phyloP scores from a whole-genome alignment of 1,284 basidiomycete species.

The Cryptococcus sp. region DNA sequence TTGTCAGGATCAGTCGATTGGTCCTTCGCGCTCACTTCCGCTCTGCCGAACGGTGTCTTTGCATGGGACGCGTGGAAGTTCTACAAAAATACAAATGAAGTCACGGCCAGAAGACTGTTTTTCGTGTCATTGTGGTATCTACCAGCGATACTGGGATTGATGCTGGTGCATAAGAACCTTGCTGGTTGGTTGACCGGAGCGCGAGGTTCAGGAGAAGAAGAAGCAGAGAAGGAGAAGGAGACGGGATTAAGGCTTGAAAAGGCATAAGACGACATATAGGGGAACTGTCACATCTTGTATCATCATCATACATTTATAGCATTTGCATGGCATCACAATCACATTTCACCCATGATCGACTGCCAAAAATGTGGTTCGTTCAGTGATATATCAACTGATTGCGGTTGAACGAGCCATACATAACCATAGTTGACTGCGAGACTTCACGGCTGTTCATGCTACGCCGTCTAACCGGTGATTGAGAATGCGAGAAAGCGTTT shows the following conservation, averaged over 20 bases:
- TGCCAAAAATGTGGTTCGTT: no score
- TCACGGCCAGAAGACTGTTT: constrained; percentile 75
- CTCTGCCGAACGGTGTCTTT: constrained; percentile 75
- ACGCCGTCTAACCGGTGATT: no score
- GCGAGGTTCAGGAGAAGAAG: constrained; percentile 6
- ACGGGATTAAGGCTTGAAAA: constrained; percentile 9
- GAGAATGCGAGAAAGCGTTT: no score
- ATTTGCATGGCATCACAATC: constrained; percentile 2
- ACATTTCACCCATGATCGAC: background rate
- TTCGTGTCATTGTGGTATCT: constrained; percentile 88
- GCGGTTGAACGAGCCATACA: no score
- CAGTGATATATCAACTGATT: no score
- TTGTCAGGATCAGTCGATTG: constrained; percentile 84
- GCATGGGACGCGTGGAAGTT: constrained; percentile 72
- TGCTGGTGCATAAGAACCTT: constrained; percentile 91
- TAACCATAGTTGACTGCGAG: no score
- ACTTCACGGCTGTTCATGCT: no score
- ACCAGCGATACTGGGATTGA: constrained; percentile 83
- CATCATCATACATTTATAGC: background rate
- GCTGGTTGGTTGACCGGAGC: constrained; percentile 71
- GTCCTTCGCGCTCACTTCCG: constrained; percentile 75
- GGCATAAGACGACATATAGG: constrained; percentile 2
- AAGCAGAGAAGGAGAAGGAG: constrained; percentile 41
- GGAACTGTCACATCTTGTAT: no score
- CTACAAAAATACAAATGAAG: constrained; percentile 67